Evolutionary conservation across 805 yeast species (phyloP), one percentile per base, ranked within the genome.

Genomic region (Ogataea salicorniae): DNA sequence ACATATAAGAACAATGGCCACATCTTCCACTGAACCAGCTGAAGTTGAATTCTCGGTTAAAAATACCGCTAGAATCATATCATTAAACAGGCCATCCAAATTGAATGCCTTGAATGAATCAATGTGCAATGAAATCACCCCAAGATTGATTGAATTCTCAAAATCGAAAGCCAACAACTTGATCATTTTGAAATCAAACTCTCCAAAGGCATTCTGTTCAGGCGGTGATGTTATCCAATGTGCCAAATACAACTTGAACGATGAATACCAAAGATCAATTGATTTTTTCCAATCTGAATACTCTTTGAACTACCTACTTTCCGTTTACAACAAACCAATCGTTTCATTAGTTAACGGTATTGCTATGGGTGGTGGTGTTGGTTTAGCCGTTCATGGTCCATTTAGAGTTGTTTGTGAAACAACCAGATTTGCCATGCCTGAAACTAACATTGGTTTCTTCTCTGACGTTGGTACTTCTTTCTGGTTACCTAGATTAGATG

Each of bases 331-430:
- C 49, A 92, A 90, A 71, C 98, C 98, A 1, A 76, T 87, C 50
- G 83, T 94, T n/a, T 74, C 95, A 0, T 60, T 89, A 36, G 83
- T 86, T 81, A 84, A 94, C 62, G 97, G 98, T 20, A 87, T 92
- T 58, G 88, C 92, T 26, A 89, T 94, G 96, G 99, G 98, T 46
- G 98, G 98, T 45, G 98, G 98, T 57, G 96, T 90, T 39, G 98
- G 99, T 5, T 71, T 94, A 40, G 76, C 92, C 0, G 84, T 88
- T 38, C 98, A 94, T 68, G 84, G 88, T 13, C 92, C 97, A 3
- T 92, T 92, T 74, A 80, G 98, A 61, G 72, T 94, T 36, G 95
- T 95, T n/a, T 87, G 96, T 38, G 97, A 92, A 59, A 77, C 79
- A 58, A 91, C 98, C 11, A 77, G 83, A 63, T 78, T 90, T 70